phyloP scores from a whole-genome alignment of 768 basidiomycete species.

The Clitopilus hobsonii region DNA sequence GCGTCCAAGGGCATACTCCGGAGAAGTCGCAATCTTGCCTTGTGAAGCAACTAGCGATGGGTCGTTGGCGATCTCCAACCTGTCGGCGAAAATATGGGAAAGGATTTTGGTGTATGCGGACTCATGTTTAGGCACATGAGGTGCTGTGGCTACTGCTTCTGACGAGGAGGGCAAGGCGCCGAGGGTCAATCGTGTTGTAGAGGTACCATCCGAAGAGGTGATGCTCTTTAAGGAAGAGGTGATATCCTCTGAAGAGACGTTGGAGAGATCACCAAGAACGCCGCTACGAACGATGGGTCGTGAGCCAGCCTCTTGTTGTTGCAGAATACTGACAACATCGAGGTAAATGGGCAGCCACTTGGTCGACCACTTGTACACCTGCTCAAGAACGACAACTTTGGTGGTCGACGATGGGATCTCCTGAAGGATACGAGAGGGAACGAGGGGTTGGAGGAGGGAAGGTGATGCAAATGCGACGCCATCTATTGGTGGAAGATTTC shows the following conservation, averaged over 20 bases:
- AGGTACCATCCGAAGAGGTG: conserved; percentile 22
- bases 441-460: conserved; percentile 69
- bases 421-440: conserved; percentile 47
- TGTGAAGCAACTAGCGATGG: conserved; percentile 66
- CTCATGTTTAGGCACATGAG: conserved; percentile 85
- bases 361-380: conserved; percentile 67
- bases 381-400: conserved; percentile 79
- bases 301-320: conserved; percentile 44
- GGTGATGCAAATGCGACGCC: conserved; percentile 62
- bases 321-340: conserved; percentile 71
- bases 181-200: conserved; percentile 43
- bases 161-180: conserved; percentile 27
- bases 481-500: conserved; percentile 39
- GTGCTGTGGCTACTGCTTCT: conserved; percentile 19
- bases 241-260: conserved; percentile 40
- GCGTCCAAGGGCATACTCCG: conserved; percentile 92
- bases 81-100: conserved; percentile 68
- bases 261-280: conserved; percentile 46
- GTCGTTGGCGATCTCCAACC: conserved; percentile 82
- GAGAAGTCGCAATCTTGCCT: conserved; percentile 79
- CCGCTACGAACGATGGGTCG: conserved; percentile 59
- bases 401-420: conserved; percentile 59
- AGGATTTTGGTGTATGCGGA: conserved; percentile 88
- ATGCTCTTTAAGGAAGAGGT: conserved; percentile 45
- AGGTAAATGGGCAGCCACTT: conserved; percentile 89